Conservation (phyloP, 495 filamentous ascomycete species). For the Penicillium psychrofluorescens region DNA sequence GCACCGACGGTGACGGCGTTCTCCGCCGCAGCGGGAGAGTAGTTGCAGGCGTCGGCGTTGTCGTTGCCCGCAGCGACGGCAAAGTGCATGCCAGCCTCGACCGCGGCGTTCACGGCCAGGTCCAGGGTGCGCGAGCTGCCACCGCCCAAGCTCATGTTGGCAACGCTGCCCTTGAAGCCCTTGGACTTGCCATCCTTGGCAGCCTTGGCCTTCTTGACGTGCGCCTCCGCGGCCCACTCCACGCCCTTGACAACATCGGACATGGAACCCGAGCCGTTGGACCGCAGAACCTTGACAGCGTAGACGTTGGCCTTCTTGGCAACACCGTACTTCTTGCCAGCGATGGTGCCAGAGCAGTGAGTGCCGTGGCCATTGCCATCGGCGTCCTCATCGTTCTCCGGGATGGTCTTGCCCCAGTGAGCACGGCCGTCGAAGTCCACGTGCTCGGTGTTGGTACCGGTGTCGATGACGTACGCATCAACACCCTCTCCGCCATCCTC, state of each 20-base stretch:
- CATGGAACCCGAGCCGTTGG: conserved; percentile 97
- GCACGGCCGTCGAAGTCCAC: conserved; percentile 97
- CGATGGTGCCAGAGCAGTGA: conserved; percentile 97
- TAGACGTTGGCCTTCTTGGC: conserved; percentile 97
- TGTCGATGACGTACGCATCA: conserved; percentile 98
- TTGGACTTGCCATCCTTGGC: conserved; percentile 78
- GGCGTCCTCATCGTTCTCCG: conserved; percentile 68
- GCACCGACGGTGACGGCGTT: conserved; percentile 96
- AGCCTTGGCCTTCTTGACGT: conserved; percentile 62
- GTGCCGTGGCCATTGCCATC: conserved; percentile 99
- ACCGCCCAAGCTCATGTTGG: conserved; percentile 98
- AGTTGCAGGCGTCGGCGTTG: conserved; percentile 97
- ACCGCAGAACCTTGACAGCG: conserved; percentile 95
- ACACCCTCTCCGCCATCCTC: conserved; percentile 92
- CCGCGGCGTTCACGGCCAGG: conserved; percentile 87
- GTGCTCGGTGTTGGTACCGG: conserved; percentile 87
- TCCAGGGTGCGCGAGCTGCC: conserved; percentile 90
- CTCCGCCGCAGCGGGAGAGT: conserved; percentile 92
- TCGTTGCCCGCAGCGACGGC: conserved; percentile 98
- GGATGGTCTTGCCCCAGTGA: conserved; percentile 94
- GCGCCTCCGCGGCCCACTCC: conserved; percentile 81
- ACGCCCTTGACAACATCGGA: conserved; percentile 97
- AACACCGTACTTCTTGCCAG: conserved; percentile 97
- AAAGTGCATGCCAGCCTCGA: conserved; percentile 86
- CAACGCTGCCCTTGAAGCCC: conserved; percentile 96